A percentile compares a stretch with the other conserved stretches of the same genome.
phyloP scores from a whole-genome alignment of 192 early-diverging fungal genomes.

The Coemansia sp. region DNA sequence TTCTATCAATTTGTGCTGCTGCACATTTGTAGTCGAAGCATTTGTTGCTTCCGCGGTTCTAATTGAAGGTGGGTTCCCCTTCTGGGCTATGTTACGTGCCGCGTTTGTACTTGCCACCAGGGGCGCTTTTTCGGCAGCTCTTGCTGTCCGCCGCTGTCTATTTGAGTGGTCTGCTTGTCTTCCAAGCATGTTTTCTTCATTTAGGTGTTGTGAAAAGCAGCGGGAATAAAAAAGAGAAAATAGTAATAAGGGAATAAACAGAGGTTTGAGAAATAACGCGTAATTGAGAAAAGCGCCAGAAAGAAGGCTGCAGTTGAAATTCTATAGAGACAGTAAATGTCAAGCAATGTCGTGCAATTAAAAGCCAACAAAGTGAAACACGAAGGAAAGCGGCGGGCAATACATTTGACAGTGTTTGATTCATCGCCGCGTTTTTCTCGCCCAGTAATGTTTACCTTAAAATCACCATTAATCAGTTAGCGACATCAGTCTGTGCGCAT shows the following conservation, averaged over 20 bases:
- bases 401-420: no score
- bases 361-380: neutral
- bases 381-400: neutral
- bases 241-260: neutral
- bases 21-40: neutral
- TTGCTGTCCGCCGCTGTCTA: constrained; percentile 19
- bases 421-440: neutral
- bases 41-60: constrained; percentile 5
- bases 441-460: neutral
- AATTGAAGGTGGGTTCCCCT: neutral
- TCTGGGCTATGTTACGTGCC: constrained; percentile 6
- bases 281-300: neutral
- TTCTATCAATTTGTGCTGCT: neutral
- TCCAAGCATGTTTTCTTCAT: constrained; percentile 21
- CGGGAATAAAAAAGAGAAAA: neutral
- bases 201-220: neutral
- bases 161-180: constrained; percentile 17
- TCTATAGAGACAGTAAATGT: neutral
- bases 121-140: neutral
- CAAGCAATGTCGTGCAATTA: neutral
- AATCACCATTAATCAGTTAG: neutral
- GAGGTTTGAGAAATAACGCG: neutral
- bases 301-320: constrained; percentile 1
- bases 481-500: neutral
- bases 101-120: neutral